Evolutionary conservation across 495 filamentous ascomycete species (phyloP).

Genomic region (Xylaria sp.): DNA sequence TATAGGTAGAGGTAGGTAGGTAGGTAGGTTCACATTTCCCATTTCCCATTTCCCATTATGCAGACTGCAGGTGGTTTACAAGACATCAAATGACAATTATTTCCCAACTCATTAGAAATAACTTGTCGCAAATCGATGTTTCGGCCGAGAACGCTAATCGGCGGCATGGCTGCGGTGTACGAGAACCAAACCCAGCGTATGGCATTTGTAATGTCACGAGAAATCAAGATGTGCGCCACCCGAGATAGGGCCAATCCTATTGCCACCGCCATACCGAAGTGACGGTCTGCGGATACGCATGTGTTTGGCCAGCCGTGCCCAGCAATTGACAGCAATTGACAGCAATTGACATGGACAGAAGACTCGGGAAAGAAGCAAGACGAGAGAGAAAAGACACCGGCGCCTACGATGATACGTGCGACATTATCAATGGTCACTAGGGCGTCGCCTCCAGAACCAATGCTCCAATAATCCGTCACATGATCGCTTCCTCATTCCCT

Average conservation of each 20-base stretch:
- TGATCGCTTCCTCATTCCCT: slow-evolving; percentile 19
- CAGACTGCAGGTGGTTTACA: too few species aligned
- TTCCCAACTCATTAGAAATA: not conserved
- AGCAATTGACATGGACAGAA: not conserved
- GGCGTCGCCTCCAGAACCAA: slow-evolving; percentile 5
- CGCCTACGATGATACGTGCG: not conserved
- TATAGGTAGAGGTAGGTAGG: not conserved
- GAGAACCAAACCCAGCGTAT: too few species aligned
- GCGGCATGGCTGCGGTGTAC: too few species aligned
- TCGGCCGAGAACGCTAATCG: slow-evolving; percentile 5
- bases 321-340: slow-evolving; percentile 3
- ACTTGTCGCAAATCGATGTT: not conserved
- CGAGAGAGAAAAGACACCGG: not conserved
- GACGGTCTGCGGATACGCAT: too few species aligned
- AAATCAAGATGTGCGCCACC: not conserved
- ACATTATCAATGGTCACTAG: slow-evolving; percentile 19
- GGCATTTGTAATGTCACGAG: not conserved
- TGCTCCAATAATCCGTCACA: slow-evolving; percentile 20
- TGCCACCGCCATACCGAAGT: not conserved
- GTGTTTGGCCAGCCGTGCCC: not conserved
- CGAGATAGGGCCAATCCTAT: too few species aligned
- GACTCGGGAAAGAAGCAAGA: not conserved
- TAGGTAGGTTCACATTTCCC: not conserved
- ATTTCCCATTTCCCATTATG: not conserved
- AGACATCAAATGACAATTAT: too few species aligned